Evolutionary conservation across 257 asterid genomes (phyloP).

Genomic region (Solanum appendiculatum): DNA sequence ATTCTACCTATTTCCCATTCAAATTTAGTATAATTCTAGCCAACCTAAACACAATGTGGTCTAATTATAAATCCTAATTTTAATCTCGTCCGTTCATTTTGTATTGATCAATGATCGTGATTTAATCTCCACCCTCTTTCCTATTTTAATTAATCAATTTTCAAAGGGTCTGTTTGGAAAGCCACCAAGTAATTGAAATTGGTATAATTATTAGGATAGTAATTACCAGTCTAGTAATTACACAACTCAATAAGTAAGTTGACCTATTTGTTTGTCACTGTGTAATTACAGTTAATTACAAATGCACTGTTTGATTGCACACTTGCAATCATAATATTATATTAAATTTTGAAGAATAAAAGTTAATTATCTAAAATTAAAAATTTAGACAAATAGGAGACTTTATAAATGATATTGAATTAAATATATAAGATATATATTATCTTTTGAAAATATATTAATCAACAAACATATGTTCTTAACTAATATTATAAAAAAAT

Average conservation of each 20-base stretch:
- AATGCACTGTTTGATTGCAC: no score
- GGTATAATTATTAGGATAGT: not conserved
- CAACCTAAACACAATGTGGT: not conserved
- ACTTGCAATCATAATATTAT: no score
- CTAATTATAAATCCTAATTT: no score
- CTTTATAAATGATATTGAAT: no score
- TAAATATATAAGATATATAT: no score
- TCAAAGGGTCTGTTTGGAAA: not conserved
- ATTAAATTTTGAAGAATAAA: no score
- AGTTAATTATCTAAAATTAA: no score
- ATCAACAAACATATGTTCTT: no score
- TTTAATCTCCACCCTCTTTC: not conserved
- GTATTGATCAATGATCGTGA: not conserved
- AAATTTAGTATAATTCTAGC: not conserved
- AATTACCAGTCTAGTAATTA: not conserved
- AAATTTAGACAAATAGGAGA: no score
- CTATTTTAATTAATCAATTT: not conserved
- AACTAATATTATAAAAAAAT: no score
- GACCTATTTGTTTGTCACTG: not conserved
- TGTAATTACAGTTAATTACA: no score
- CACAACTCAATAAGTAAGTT: not conserved
- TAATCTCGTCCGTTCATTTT: not conserved
- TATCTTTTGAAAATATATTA: no score
- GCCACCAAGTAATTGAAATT: not conserved
- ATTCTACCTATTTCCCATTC: not conserved